Conservation (phyloP, 164 flowering plant species). For the Echeveria elegans region DNA sequence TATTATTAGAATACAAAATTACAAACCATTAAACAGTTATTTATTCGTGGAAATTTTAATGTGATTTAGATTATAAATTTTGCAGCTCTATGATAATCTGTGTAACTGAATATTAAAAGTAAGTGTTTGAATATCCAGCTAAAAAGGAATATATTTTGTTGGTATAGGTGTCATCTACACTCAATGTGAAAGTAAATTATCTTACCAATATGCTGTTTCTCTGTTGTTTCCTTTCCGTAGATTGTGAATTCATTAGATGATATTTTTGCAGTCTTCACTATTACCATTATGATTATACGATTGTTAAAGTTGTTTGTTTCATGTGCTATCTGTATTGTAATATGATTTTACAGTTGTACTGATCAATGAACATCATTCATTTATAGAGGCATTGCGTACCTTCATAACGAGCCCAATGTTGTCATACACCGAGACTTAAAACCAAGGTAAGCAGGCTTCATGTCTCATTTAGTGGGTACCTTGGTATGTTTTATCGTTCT, state of each 20-base stretch:
- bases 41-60: no score
- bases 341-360: not conserved
- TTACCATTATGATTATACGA: not conserved
- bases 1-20: no score
- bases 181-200: not conserved
- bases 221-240: not conserved
- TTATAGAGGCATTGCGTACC: slow-evolving; percentile 93
- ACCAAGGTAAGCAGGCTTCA: slow-evolving; percentile 61
- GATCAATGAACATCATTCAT: not conserved
- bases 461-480: not conserved
- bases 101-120: not conserved
- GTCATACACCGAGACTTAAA: slow-evolving; percentile 89
- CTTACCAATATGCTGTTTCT: not conserved
- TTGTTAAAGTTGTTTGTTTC: no score
- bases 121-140: not conserved
- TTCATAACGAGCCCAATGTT: slow-evolving; percentile 97
- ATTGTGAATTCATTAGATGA: not conserved
- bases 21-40: no score
- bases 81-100: not conserved
- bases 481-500: not conserved
- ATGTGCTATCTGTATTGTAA: not conserved
- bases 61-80: no score
- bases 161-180: not conserved
- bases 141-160: not conserved
- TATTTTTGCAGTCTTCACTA: not conserved